phyloP scores from a whole-genome alignment of 148 eudicot species.

The Hydrangea macrophylla region DNA sequence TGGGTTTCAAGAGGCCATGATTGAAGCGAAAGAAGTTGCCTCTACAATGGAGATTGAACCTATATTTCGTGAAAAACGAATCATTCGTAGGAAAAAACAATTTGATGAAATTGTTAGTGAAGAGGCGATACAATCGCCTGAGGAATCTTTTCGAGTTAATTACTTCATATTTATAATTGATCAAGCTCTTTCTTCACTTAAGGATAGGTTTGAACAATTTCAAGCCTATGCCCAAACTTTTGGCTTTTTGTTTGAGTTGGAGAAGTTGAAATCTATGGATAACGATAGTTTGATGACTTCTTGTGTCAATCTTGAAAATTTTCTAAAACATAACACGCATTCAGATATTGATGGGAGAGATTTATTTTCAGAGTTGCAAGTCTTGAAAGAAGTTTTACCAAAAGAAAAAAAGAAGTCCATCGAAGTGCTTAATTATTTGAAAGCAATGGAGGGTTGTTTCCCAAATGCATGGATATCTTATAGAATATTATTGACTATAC shows the following conservation, averaged over 20 bases:
- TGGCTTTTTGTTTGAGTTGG: too few species aligned
- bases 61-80: neutral
- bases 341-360: neutral
- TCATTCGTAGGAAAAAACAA: neutral
- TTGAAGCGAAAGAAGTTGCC: neutral
- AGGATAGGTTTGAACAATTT: neutral
- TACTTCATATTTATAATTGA: neutral
- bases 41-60: neutral
- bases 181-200: neutral
- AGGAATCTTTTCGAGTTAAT: neutral
- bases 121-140: neutral
- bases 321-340: neutral
- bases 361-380: neutral
- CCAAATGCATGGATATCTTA: neutral
- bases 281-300: neutral
- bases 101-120: neutral
- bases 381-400: neutral
- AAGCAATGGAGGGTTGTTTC: neutral
- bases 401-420: neutral
- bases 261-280: neutral
- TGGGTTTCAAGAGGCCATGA: neutral
- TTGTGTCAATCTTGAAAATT: neutral
- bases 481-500: too few species aligned
- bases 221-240: too few species aligned
- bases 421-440: neutral